phyloP scores from a whole-genome alignment of 352 stramenopile species.

The Nothophytophthora sp. region DNA sequence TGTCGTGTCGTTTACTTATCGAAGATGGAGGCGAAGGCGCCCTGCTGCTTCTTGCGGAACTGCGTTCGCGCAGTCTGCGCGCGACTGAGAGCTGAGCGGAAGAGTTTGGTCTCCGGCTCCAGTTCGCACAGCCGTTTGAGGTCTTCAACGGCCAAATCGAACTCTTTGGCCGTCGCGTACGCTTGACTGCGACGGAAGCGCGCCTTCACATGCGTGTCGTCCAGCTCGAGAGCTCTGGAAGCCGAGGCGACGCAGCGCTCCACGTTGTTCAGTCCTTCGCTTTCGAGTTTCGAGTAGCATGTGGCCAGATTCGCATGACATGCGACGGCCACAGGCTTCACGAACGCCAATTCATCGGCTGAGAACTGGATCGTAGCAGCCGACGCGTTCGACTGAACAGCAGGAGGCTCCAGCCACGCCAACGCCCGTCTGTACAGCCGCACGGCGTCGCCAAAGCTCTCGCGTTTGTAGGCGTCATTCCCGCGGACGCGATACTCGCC shows the following conservation, averaged over 20 bases:
- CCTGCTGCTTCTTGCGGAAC: constrained; percentile 41
- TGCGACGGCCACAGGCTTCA: constrained; percentile 38
- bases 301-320: constrained; percentile 68
- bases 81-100: constrained; percentile 34
- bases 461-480: constrained; percentile 56
- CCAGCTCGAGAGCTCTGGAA: constrained; percentile 41
- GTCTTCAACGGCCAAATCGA: constrained; percentile 56
- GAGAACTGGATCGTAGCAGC: constrained; percentile 42
- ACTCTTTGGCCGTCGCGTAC: constrained; percentile 53
- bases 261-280: constrained; percentile 18
- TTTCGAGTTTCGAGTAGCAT: constrained; percentile 52
- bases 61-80: constrained; percentile 32
- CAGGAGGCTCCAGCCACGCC: constrained; percentile 55
- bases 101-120: constrained; percentile 49
- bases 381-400: constrained; percentile 9
- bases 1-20: constrained; percentile 20
- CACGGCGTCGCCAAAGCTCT: constrained; percentile 31
- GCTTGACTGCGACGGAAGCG: constrained; percentile 69
- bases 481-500: constrained; percentile 45
- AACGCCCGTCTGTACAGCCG: constrained; percentile 52
- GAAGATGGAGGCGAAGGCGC: constrained; percentile 39
- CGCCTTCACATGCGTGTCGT: constrained; percentile 58
- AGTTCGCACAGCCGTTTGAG: constrained; percentile 34
- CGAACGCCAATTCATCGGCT: constrained; percentile 25
- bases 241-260: constrained; percentile 53